These are phyloP conservation scores for Suillus tomentosus DNA, from an alignment of 768 basidiomycete genomes.

Conservation along the genomic window DNA sequence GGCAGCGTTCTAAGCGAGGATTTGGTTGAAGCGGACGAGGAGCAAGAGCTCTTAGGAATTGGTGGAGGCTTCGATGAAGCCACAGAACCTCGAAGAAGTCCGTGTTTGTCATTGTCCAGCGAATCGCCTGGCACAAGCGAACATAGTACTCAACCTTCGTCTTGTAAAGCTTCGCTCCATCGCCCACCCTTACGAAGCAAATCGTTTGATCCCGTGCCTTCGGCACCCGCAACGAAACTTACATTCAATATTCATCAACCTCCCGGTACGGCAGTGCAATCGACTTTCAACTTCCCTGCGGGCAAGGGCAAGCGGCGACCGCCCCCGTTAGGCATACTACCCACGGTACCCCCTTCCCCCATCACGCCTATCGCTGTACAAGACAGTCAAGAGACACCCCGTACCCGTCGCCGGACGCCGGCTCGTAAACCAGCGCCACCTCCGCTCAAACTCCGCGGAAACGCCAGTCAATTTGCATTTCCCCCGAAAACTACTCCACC, in stretches of 20 bases:
- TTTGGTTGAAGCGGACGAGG: conserved; percentile 82
- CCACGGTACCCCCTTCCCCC: conserved; percentile 76
- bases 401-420: conserved; percentile 46
- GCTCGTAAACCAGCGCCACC: conserved; percentile 58
- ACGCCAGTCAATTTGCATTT: conserved; percentile 29
- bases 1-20: conserved; percentile 78
- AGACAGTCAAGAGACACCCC: conserved; percentile 32
- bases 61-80: conserved; percentile 61
- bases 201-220: conserved; percentile 40
- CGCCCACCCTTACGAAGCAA: conserved; percentile 13
- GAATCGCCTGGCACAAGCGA: conserved; percentile 39
- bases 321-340: conserved; percentile 58
- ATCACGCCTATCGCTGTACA: conserved; percentile 51
- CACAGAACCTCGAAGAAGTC: conserved; percentile 37
- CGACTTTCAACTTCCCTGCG: conserved; percentile 48
- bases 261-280: conserved; percentile 52
- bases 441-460: conserved; percentile 51
- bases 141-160: conserved; percentile 24
- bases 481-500: conserved; percentile 24
- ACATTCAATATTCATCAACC: conserved; percentile 52
- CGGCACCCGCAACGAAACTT: conserved; percentile 60
- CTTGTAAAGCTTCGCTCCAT: conserved; percentile 9
- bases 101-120: conserved; percentile 32
- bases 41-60: conserved; percentile 67
- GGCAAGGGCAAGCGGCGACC: conserved; percentile 62